These are phyloP conservation scores for Cladorrhinum samala DNA, from an alignment of 495 filamentous ascomycete genomes.

Conservation along the genomic window DNA sequence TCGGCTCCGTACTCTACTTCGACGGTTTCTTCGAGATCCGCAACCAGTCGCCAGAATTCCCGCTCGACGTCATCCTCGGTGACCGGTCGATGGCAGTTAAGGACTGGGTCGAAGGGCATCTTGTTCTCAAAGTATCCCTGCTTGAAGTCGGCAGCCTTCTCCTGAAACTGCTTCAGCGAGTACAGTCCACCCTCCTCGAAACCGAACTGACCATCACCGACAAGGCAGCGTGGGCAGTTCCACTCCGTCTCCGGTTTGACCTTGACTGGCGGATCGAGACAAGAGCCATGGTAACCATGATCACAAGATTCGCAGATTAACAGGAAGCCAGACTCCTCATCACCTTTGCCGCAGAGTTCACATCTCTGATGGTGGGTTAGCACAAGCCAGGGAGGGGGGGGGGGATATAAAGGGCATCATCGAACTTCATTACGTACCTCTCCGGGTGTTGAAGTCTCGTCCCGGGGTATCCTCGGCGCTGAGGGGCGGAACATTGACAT, in stretches of 20 bases:
- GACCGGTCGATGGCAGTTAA: constrained; percentile 70
- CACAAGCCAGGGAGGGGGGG: not conserved
- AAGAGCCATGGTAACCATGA: constrained; percentile 77
- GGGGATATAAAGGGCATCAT: not conserved
- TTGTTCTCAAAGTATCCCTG: constrained; percentile 86
- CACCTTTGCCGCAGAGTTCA: constrained; percentile 72
- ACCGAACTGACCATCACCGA: constrained; percentile 93
- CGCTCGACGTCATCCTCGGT: constrained; percentile 94
- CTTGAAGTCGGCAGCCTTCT: constrained; percentile 92
- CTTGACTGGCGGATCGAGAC: constrained; percentile 82
- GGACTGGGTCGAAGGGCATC: constrained; percentile 81
- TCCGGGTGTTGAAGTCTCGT: constrained; percentile 61
- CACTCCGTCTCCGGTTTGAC: constrained; percentile 78
- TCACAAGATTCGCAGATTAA: constrained; percentile 93
- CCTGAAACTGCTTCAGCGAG: constrained; percentile 92
- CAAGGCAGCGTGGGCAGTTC: constrained; percentile 93
- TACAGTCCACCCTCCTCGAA: constrained; percentile 97
- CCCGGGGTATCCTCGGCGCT: constrained; percentile 61
- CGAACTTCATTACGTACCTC: constrained; percentile 51
- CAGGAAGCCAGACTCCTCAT: constrained; percentile 57
- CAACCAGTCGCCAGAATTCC: constrained; percentile 94
- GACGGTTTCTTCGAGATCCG: constrained; percentile 87
- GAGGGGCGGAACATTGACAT: constrained; percentile 90
- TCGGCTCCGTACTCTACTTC: constrained; percentile 98
- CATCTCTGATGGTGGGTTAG: constrained; percentile 57